phyloP scores from a whole-genome alignment of 1,139 yeast species.

The Saccharomyces uvarum region DNA sequence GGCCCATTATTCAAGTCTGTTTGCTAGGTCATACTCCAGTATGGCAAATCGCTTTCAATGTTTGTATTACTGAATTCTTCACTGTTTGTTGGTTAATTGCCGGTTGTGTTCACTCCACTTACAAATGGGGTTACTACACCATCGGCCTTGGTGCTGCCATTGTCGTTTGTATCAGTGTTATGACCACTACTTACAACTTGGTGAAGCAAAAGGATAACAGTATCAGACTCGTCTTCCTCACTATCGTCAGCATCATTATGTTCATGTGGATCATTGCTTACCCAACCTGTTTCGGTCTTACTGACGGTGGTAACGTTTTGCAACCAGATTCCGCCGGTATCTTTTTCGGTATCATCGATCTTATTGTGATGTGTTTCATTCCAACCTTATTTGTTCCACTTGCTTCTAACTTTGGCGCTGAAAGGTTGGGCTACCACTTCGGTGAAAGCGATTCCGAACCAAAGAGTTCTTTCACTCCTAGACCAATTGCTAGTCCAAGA shows the following conservation, averaged over 20 bases:
- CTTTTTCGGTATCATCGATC: constrained; percentile 54
- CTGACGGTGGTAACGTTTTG: constrained; percentile 60
- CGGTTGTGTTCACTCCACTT: constrained; percentile 45
- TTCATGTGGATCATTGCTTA: constrained; percentile 43
- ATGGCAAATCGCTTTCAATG: constrained; percentile 35
- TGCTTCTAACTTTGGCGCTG: constrained; percentile 20
- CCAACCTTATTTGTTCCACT: constrained; percentile 23
- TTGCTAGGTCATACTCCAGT: constrained; percentile 39
- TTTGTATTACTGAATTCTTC: constrained; percentile 42
- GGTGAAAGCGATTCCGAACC: constrained; percentile 2
- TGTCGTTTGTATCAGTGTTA: constrained; percentile 18
- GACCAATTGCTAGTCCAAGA: constrained; percentile 7
- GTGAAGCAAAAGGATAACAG: constrained; percentile 16
- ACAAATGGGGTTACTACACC: constrained; percentile 47
- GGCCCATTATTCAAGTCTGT: constrained; percentile 42
- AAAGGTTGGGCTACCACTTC: constrained; percentile 11
- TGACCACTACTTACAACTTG: constrained; percentile 25
- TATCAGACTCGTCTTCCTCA: constrained; percentile 15
- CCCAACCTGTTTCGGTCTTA: constrained; percentile 52
- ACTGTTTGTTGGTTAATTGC: constrained; percentile 52
- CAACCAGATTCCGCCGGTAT: constrained; percentile 58
- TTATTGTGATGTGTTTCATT: constrained; percentile 36
- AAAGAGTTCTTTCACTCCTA: not conserved
- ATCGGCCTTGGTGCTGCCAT: constrained; percentile 32
- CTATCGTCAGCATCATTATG: constrained; percentile 30